These are phyloP conservation scores for Zymoseptoria brevis DNA, from an alignment of 2,329 filamentous ascomycete genomes.

Conservation along the genomic window DNA sequence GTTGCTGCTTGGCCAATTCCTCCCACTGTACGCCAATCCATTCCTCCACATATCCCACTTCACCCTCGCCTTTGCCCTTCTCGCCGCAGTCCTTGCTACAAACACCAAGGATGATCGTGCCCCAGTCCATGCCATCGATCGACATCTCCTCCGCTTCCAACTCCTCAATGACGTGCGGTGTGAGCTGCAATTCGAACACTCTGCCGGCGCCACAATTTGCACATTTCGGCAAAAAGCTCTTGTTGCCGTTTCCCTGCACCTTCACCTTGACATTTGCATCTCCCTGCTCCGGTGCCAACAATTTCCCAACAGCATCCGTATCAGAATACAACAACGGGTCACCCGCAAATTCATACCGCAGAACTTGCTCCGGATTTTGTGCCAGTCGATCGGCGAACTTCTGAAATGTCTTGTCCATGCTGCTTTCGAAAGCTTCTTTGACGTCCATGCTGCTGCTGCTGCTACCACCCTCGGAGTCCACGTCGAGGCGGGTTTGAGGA, in stretches of 20 bases:
- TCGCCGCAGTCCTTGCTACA: conserved; percentile 73
- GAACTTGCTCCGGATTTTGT: conserved; percentile 44
- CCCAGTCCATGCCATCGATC: conserved; percentile 93
- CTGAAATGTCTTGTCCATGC: conserved; percentile 44
- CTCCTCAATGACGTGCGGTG: conserved; percentile 81
- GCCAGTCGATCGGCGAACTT: conserved; percentile 44
- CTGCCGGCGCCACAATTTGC: conserved; percentile 64
- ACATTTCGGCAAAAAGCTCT: conserved; percentile 61
- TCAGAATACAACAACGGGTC: conserved; percentile 67
- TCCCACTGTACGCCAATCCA: conserved; percentile 99
- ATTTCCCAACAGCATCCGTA: conserved; percentile 62
- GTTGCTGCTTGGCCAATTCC: conserved; percentile 43
- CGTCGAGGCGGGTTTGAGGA: conserved; percentile 31
- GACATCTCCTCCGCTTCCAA: conserved; percentile 65
- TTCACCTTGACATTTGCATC: conserved; percentile 14
- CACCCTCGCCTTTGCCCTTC: conserved; percentile 47
- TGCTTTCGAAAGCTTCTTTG: conserved; percentile 42
- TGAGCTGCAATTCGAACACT: conserved; percentile 86
- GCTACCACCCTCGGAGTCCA: conserved; percentile 11
- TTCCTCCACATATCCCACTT: conserved; percentile 78
- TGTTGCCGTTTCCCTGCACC: conserved; percentile 3
- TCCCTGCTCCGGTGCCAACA: conserved; percentile 40
- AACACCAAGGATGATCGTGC: conserved; percentile 78
- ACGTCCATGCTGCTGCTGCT: conserved; percentile 31
- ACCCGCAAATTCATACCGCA: conserved; percentile 44